A percentile compares a stretch with the other conserved stretches of the same genome.
These are phyloP conservation scores for Lenzites betulinus DNA, from an alignment of 768 basidiomycete genomes.

Conservation along the genomic window DNA sequence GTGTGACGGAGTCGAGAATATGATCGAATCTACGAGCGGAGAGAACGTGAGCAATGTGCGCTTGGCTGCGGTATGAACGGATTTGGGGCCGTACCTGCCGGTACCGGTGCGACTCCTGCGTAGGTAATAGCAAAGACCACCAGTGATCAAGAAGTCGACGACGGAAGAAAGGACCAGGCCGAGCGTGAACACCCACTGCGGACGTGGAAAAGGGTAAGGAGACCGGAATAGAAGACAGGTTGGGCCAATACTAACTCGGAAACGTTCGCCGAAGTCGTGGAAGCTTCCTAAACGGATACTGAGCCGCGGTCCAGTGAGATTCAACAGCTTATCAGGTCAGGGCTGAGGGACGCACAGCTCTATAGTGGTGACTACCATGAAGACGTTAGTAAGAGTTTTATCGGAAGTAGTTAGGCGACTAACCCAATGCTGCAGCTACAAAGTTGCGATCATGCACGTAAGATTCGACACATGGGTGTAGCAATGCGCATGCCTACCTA, in stretches of 20 bases:
- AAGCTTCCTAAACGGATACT: slow-evolving; percentile 25
- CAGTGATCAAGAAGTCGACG: slow-evolving; percentile 30
- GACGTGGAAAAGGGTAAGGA: not conserved
- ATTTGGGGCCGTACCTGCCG: slow-evolving; percentile 23
- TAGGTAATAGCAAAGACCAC: slow-evolving; percentile 27
- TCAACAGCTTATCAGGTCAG: not conserved
- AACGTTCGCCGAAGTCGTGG: slow-evolving; percentile 21
- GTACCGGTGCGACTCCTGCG: slow-evolving; percentile 27
- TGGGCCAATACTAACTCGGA: slow-evolving; percentile 17
- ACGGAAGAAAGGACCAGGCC: slow-evolving; percentile 28
- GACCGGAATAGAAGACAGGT: not conserved
- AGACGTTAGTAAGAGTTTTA: not conserved
- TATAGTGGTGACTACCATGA: slow-evolving; percentile 13
- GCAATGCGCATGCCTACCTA: slow-evolving; percentile 2
- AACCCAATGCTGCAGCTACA: slow-evolving; percentile 19
- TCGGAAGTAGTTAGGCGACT: not conserved
- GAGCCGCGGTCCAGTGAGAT: not conserved
- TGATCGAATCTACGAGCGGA: slow-evolving; percentile 26
- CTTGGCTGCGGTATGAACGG: slow-evolving; percentile 3
- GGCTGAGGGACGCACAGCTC: slow-evolving; percentile 12
- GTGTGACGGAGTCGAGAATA: slow-evolving; percentile 29
- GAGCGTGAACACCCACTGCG: slow-evolving; percentile 32
- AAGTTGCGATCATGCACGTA: not conserved
- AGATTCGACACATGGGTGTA: not conserved
- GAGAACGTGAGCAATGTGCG: not conserved